phyloP scores from a whole-genome alignment of 2,329 filamentous ascomycete genomes.

The Acrodontium crateriforme region DNA sequence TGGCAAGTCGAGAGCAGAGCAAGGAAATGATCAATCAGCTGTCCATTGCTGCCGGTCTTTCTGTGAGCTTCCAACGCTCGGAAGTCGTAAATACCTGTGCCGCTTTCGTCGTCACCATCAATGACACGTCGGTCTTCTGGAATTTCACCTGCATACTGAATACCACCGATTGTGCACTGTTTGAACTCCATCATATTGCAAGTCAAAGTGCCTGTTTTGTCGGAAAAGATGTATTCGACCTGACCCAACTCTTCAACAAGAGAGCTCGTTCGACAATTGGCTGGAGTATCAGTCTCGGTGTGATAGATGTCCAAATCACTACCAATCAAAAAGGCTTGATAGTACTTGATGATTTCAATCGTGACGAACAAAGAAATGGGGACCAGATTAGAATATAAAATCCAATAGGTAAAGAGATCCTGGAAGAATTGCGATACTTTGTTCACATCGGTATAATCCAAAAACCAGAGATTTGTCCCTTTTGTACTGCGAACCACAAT shows the following conservation, averaged over 20 bases:
- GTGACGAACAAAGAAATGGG: slow-evolving; percentile 97
- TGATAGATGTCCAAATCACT: slow-evolving; percentile 97
- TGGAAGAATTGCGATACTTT: slow-evolving; percentile 74
- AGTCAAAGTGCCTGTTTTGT: slow-evolving; percentile 95
- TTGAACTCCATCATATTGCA: slow-evolving; percentile 99
- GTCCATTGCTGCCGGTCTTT: slow-evolving; percentile 42
- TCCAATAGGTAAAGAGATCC: slow-evolving; percentile 97
- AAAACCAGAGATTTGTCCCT: slow-evolving; percentile 52
- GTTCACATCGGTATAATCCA: slow-evolving; percentile 50
- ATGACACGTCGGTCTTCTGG: slow-evolving; percentile 78
- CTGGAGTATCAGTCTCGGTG: slow-evolving; percentile 85
- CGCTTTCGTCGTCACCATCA: slow-evolving; percentile 55
- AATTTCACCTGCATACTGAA: slow-evolving; percentile 86
- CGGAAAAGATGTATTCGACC: slow-evolving; percentile 96
- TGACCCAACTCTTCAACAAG: slow-evolving; percentile 94
- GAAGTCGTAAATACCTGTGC: slow-evolving; percentile 74
- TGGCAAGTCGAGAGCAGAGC: slow-evolving; percentile 80
- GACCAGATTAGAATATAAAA: slow-evolving; percentile 89
- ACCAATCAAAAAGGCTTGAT: slow-evolving; percentile 93
- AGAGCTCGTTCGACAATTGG: slow-evolving; percentile 90
- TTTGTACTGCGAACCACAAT: slow-evolving; percentile 60
- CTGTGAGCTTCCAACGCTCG: slow-evolving; percentile 59
- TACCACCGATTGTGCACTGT: slow-evolving; percentile 81
- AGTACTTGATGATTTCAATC: slow-evolving; percentile 95
- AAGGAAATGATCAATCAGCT: slow-evolving; percentile 75